Evolutionary conservation across 2,329 filamentous ascomycete species (phyloP).

Genomic region (Annulohypoxylon truncatum): DNA sequence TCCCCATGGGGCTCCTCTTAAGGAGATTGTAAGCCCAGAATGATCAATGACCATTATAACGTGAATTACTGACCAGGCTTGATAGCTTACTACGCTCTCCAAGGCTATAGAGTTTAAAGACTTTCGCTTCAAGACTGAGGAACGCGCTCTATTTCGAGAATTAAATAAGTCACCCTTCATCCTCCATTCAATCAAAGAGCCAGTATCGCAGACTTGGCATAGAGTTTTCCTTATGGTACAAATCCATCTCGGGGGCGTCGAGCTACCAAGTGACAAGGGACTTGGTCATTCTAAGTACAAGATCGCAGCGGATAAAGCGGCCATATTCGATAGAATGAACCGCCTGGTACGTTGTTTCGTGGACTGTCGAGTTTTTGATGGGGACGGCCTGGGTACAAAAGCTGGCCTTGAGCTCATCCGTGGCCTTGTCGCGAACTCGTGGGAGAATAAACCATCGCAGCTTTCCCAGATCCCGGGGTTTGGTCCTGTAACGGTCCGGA

Average conservation of each 20-base stretch:
- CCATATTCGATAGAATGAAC: conserved; percentile 75
- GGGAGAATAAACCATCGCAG: conserved; percentile 85
- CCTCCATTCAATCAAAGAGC: conserved; percentile 76
- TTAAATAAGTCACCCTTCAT: conserved; percentile 77
- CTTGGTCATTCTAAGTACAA: conserved; percentile 65
- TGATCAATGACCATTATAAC: not conserved
- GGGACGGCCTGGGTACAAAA: conserved; percentile 74
- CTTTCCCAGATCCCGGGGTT: conserved; percentile 85
- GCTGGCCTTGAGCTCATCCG: conserved; percentile 82
- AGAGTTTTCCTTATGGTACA: conserved; percentile 86
- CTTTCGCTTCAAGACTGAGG: conserved; percentile 75
- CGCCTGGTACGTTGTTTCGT: conserved; percentile 80
- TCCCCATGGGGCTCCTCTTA: conserved; percentile 68
- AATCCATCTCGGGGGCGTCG: conserved; percentile 74
- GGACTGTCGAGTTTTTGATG: conserved; percentile 71
- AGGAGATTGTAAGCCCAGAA: conserved; percentile 71
- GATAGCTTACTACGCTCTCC: conserved; percentile 72
- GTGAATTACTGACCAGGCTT: not conserved
- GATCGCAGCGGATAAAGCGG: conserved; percentile 68
- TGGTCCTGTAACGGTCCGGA: conserved; percentile 79
- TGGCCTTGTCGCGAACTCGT: conserved; percentile 77
- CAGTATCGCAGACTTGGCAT: conserved; percentile 73
- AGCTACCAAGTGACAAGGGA: conserved; percentile 70
- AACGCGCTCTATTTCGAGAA: conserved; percentile 76
- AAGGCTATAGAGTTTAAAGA: conserved; percentile 79